A percentile compares a stretch with the other conserved stretches of the same genome.
These are phyloP conservation scores for Helminthosporium solani DNA, from an alignment of 2,329 filamentous ascomycete genomes.

Conservation along the genomic window DNA sequence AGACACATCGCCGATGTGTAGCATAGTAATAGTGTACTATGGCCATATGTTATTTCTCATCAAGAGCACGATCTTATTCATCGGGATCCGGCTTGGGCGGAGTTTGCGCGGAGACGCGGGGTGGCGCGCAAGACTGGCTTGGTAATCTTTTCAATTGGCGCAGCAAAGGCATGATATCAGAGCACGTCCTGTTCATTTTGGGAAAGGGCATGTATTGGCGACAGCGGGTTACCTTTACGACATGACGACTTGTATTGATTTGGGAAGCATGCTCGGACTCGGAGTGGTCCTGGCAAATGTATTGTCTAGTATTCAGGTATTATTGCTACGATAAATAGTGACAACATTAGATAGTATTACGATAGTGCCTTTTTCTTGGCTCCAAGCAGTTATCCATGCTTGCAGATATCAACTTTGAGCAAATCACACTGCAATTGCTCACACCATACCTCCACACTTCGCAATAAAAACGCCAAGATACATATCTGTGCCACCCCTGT, in stretches of 20 bases:
- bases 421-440: background rate
- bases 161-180: background rate
- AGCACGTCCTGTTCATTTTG: background rate
- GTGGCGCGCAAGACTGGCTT: background rate
- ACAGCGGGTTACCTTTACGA: background rate
- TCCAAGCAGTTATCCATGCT: too few species aligned
- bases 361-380: too few species aligned
- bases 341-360: background rate
- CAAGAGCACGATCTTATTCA: background rate
- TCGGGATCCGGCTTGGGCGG: conserved; percentile 9
- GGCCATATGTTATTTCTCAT: background rate
- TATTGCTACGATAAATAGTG: background rate
- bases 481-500: conserved; percentile 31
- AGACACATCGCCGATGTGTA: too few species aligned
- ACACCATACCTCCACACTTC: background rate
- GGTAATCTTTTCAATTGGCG: background rate
- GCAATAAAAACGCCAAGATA: conserved; percentile 5
- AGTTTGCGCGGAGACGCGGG: background rate
- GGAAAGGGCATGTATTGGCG: background rate
- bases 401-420: too few species aligned
- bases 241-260: conserved; percentile 1
- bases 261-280: background rate
- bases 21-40: too few species aligned
- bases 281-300: conserved; percentile 3
- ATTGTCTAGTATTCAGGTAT: conserved; percentile 1